A percentile compares a stretch with the other conserved stretches of the same genome.
phyloP scores from a whole-genome alignment of 2,329 filamentous ascomycete genomes.

The Parafenestella ontariensis region DNA sequence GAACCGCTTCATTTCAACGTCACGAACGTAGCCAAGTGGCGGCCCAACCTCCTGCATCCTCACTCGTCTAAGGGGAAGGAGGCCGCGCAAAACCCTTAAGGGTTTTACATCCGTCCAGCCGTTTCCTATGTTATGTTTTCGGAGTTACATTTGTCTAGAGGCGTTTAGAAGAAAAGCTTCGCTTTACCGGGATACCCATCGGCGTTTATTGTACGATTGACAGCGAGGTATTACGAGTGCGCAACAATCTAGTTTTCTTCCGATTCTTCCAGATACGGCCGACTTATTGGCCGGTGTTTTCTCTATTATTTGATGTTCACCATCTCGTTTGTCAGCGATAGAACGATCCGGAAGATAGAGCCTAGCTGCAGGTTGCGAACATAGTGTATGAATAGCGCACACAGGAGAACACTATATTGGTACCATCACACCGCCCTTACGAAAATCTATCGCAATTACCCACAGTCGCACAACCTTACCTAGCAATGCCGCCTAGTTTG shows the following conservation, averaged over 20 bases:
- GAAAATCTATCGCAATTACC: not conserved
- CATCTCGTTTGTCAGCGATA: slow-evolving; percentile 15
- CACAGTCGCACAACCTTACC: not conserved
- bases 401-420: slow-evolving; percentile 8
- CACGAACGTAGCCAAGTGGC: slow-evolving; percentile 45
- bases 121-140: slow-evolving; percentile 4
- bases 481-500: not conserved
- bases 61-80: slow-evolving; percentile 48
- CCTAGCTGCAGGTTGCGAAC: slow-evolving; percentile 1
- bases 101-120: not conserved
- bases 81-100: slow-evolving; percentile 26
- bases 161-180: slow-evolving; percentile 32
- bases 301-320: not conserved
- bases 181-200: slow-evolving; percentile 32
- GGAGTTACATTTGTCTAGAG: slow-evolving; percentile 9
- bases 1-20: slow-evolving; percentile 51
- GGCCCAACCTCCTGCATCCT: slow-evolving; percentile 41
- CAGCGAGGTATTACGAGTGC: not conserved
- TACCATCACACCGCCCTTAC: slow-evolving; percentile 8
- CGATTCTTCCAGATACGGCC: not conserved
- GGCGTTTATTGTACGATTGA: slow-evolving; percentile 23
- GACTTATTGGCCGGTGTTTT: not conserved
- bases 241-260: not conserved
- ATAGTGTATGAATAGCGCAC: slow-evolving; percentile 11
- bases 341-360: slow-evolving; percentile 8